Evolutionary conservation across 345 rosid species (phyloP), one percentile per base, ranked within the genome.

Genomic region (Combretum micranthum): DNA sequence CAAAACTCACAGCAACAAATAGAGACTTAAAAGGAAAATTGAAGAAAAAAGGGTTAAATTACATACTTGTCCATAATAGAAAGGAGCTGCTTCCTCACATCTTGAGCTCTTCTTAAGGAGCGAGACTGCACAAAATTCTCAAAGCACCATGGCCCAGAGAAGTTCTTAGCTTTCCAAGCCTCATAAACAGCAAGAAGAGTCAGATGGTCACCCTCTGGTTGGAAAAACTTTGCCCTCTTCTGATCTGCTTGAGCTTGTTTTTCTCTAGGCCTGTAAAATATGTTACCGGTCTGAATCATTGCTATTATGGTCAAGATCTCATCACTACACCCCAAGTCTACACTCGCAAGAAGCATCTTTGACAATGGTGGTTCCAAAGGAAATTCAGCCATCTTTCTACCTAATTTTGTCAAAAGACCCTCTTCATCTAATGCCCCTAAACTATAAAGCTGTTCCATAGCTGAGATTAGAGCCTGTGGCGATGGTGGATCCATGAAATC

Each of bases 171-270:
- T 72, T 86, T 91, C 98, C 98, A 91, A 42, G 92, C 95, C 72
- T 88, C 95, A 37, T 91, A 91, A 0, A 88, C 88, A 16, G 96
- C 96, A 50, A 91, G 90, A 53, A 86, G 73, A n/a, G 96, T 92
- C 82, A 92, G 67, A 69, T 88, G 95, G 69, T 88, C 98, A 49
- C 96, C 98, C 77, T 84, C 88, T 0, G 88, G 88, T 80, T 81
- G 93, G 76, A 88, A 83, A 80, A 88, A 88, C 64, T 86, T 88
- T 47, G 96, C 95, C 63, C 83, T 79, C 77, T 86, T 92, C 70
- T 84, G 90, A 72, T 92, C 98, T 48, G 93, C 98, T 67, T 83
- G 96, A 44, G 96, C 92, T 84, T 84, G 98, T 59, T 91, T 91
- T 55, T 84, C 96, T 71, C 95, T 81, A 13, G 98, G 96, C 70